Evolutionary conservation across 2,329 filamentous ascomycete genomes (phyloP).

Genomic region (Orbilia javanica): DNA sequence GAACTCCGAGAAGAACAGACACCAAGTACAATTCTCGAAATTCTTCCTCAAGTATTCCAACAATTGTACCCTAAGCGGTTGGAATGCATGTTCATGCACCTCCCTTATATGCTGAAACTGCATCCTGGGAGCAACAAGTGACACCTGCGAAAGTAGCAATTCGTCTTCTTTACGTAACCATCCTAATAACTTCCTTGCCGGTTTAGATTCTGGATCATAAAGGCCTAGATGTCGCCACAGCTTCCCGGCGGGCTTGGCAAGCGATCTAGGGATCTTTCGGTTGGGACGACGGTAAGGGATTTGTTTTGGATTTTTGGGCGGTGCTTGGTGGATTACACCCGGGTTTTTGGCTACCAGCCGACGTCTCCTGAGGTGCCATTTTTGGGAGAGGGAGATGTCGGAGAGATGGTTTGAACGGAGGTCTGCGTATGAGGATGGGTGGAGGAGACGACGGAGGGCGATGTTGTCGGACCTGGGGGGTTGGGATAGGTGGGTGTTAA

Average conservation of each 20-base stretch:
- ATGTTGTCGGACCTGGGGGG: slow-evolving; percentile 7
- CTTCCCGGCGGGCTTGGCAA: slow-evolving; percentile 3
- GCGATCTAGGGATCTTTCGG: not conserved
- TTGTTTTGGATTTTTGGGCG: not conserved
- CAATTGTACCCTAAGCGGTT: not conserved
- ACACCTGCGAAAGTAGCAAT: slow-evolving; percentile 18
- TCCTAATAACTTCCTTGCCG: not conserved
- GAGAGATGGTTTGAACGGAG: slow-evolving; percentile 16
- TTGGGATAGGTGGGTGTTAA: not conserved
- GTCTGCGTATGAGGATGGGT: not conserved
- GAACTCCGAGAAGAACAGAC: slow-evolving; percentile 51
- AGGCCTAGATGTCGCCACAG: slow-evolving; percentile 43
- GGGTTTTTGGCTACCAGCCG: not conserved
- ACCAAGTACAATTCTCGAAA: slow-evolving; percentile 11
- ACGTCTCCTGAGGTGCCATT: slow-evolving; percentile 14
- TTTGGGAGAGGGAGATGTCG: slow-evolving; percentile 7
- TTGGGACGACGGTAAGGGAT: slow-evolving; percentile 3
- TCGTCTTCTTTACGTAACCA: slow-evolving; percentile 29
- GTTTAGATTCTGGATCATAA: not conserved
- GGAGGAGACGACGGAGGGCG: slow-evolving; percentile 26
- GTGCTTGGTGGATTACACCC: not conserved
- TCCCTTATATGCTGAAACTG: slow-evolving; percentile 19
- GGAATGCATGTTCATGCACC: slow-evolving; percentile 3
- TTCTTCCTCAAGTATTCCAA: slow-evolving; percentile 6
- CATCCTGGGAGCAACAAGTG: slow-evolving; percentile 31